Evolutionary conservation across 1,139 yeast genomes (phyloP), one percentile per base, ranked within the genome.

Genomic region (Kodamaea alishanica): DNA sequence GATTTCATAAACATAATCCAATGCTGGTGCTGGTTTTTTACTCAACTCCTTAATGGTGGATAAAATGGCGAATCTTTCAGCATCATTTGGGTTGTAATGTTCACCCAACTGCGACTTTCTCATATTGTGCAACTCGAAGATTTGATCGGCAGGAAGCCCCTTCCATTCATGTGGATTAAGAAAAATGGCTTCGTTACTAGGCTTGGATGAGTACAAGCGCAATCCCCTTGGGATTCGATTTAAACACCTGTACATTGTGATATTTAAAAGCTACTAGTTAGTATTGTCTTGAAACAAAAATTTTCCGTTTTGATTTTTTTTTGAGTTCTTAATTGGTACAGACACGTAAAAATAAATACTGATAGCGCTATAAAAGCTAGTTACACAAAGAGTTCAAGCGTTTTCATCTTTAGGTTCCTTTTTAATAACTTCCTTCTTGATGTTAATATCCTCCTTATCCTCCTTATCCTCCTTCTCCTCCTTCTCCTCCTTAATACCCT

Each of bases 131-230:
- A 84, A 67, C 45, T 75, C 75, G 45, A 82, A 70, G 38, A 84
- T 76, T 48, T 74, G 70, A 44, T 79, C 79, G 7, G 85, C 76
- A 12, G 86, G 82, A 41, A 82, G 65, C 0, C 83, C 84, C 41
- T 71, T 65, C 94, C 94, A 84, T 36, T 75, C 70, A 43, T 77
- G 78, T 4, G 94, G 94, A 44, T 77, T 70, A 46, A 72, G 67
- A 46, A 61, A 70, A 35, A 70, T 61, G 10, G 69, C 58, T 24
- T 44, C 34, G 38, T 45, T 38, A 30, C 38, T 30, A 33, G 35
- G 28, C 47, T 45, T 51, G 34, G 56, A 50, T 37, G 51, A 52
- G 29, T 42, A 47, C 35, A 54, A 46, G 10, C 45, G 37, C 22
- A 33, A 24, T 10, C 27, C 26, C 15, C 29, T n/a, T 25, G 35